Evolutionary conservation across 306 rosid species (phyloP).

Genomic region (Cyclanthera cordifolia): DNA sequence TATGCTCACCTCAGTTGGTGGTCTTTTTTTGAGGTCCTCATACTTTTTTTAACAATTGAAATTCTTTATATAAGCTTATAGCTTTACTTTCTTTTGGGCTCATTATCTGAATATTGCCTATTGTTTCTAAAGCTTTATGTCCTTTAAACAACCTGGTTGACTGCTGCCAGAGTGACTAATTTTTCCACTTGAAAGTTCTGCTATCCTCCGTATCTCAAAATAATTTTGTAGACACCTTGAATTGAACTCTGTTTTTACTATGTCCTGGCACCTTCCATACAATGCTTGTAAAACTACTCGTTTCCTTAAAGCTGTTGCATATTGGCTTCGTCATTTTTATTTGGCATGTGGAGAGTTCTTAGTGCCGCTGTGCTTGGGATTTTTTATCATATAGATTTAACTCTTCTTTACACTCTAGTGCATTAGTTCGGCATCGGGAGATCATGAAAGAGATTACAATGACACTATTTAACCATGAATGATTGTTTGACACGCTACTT

Average conservation of each 20-base stretch:
- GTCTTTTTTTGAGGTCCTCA: background rate
- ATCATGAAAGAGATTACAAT: background rate
- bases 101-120: background rate
- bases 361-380: background rate
- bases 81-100: background rate
- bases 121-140: background rate
- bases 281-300: background rate
- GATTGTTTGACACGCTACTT: background rate
- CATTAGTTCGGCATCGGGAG: background rate
- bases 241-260: background rate
- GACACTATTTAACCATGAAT: background rate
- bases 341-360: background rate
- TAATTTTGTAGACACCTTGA: background rate
- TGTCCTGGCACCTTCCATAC: background rate
- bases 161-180: background rate
- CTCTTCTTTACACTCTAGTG: conserved; percentile 2
- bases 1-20: background rate
- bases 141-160: background rate
- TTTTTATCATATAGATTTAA: background rate
- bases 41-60: background rate
- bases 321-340: background rate
- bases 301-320: background rate
- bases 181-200: background rate
- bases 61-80: background rate
- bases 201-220: background rate